Evolutionary conservation across 2,329 filamentous ascomycete species (phyloP).

Genomic region (Mycosphaerella sp.): DNA sequence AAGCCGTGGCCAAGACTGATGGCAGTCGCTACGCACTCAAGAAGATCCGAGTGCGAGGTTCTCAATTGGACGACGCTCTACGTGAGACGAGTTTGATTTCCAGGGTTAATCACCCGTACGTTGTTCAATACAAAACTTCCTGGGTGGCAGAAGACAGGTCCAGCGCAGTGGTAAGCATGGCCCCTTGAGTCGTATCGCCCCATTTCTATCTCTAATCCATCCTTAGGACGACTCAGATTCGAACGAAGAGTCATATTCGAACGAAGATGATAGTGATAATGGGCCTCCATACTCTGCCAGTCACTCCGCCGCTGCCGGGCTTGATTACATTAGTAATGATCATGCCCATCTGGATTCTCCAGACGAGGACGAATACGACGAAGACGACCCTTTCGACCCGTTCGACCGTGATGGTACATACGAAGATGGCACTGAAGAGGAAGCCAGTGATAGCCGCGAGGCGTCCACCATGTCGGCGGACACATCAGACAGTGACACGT

Average conservation of each 20-base stretch:
- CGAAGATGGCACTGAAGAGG: conserved; percentile 40
- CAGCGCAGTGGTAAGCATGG: neutral
- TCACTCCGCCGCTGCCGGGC: conserved; percentile 60
- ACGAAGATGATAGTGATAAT: conserved; percentile 48
- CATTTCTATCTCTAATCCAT: neutral
- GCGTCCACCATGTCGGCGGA: conserved; percentile 24
- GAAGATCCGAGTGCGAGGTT: conserved; percentile 73
- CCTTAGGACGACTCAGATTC: conserved; percentile 1
- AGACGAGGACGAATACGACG: conserved; percentile 52
- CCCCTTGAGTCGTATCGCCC: too few species aligned
- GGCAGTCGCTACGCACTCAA: conserved; percentile 94
- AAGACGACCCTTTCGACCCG: conserved; percentile 46
- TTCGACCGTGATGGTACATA: conserved; percentile 32
- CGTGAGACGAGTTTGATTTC: conserved; percentile 85
- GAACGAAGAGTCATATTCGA: neutral
- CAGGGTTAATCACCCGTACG: conserved; percentile 82
- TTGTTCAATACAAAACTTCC: conserved; percentile 88
- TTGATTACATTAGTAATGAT: conserved; percentile 91
- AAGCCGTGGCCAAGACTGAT: conserved; percentile 89
- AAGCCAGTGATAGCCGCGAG: conserved; percentile 26
- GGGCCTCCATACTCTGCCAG: conserved; percentile 59
- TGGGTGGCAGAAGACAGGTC: conserved; percentile 72
- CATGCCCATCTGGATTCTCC: conserved; percentile 73
- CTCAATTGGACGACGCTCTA: conserved; percentile 72
- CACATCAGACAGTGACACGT: conserved; percentile 1